Base-by-base conservation (phyloP, 164 flowering plant genomes). In the Tinospora cordifolia region DNA sequence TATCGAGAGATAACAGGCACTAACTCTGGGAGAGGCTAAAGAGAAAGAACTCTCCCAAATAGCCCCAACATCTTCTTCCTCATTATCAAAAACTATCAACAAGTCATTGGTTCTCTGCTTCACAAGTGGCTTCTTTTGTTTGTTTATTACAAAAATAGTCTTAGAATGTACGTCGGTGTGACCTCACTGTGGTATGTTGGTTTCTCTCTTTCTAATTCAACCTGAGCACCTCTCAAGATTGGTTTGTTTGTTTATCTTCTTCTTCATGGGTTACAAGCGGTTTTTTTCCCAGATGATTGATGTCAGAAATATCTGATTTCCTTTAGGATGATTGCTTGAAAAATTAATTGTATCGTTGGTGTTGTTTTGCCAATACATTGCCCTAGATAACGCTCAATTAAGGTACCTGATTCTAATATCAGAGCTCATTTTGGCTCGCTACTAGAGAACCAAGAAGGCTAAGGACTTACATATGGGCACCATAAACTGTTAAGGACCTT, bases 251-350 rank as follows among this genome's bases (percentile, higher is more conserved):
- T 54, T 54, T 54, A 54, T 54, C 60, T 54, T 54, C 9, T 54
- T 54, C 60, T 54, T 54, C 60, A n/a, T n/a, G 60, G 60, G 60
- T 24, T 54, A 54, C 60, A 54, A 54, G 60, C 60, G 60, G n/a
- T 54, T n/a, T n/a, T n/a, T n/a, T n/a, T n/a, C n/a, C n/a, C 60
- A 54, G 60, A 8, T 8, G 60, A 21, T 24, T 24, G 72, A n/a
- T 77, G 78, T 91, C 91, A 62, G 97, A 93, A 70, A 74, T 84
- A 22, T 93, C 98, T 51, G 97, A 90, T 82, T 93, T 77, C 75
- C 92, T 93, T 27, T 88, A 88, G 77, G 89, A 88, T 87, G 97
- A 91, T 75, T 88, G 91, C 77, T 73, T 89, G 81, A 84, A 80
- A n/a, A 80, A 83, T 91, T 65, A 81, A 86, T 71, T 91, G 97